Conservation (phyloP, 163 green algal genomes). For the Volvox carteri region DNA sequence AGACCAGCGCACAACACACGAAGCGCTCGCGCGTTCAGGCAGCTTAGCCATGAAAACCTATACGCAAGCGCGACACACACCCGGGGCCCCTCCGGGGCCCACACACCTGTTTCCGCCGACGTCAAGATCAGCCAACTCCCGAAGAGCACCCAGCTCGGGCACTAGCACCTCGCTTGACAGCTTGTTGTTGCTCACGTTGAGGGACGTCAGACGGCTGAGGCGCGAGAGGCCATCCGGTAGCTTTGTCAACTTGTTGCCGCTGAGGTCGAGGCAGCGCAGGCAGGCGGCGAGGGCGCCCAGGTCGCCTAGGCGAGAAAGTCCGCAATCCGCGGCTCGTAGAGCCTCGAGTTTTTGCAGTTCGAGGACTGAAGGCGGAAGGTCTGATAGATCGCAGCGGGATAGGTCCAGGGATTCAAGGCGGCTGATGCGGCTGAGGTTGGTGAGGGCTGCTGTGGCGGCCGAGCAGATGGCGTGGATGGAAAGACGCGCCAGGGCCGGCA, state of each 20-base stretch:
- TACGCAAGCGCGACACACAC: no score
- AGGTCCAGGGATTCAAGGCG: slow-evolving; percentile 43
- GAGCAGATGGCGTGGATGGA: background rate
- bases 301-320: background rate
- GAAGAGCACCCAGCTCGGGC: background rate
- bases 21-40: no score
- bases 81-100: no score
- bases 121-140: slow-evolving; percentile 14
- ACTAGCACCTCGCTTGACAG: background rate
- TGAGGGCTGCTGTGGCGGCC: background rate
- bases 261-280: slow-evolving; percentile 40
- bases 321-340: slow-evolving; percentile 14
- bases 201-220: slow-evolving; percentile 10
- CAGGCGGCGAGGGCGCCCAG: background rate
- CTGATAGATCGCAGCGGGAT: slow-evolving; percentile 19
- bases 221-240: slow-evolving; percentile 21
- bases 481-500: background rate
- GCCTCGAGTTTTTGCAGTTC: background rate
- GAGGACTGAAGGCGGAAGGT: background rate
- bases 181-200: slow-evolving; percentile 48
- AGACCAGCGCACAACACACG: no score
- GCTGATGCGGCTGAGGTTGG: slow-evolving; percentile 8
- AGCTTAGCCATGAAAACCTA: no score
- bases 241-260: slow-evolving; percentile 43
- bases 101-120: slow-evolving; percentile 16